Base-by-base conservation (phyloP, 2,329 filamentous ascomycete species). In the Sarocladium brachiariae region DNA sequence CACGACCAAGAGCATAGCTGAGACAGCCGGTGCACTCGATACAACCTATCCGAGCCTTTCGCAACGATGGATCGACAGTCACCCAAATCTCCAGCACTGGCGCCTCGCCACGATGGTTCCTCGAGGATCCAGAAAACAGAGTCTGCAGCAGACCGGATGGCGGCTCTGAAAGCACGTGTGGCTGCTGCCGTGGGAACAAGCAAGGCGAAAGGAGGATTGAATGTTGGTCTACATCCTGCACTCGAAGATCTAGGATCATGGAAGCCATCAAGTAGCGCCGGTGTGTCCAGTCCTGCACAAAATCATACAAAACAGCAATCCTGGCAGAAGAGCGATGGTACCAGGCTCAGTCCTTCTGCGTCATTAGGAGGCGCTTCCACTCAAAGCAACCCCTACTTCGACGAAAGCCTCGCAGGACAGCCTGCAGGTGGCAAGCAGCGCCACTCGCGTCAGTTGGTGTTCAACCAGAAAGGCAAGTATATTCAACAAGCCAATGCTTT, bases 381-480 rank as follows among this genome's bases (percentile, higher is more conserved):
- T n/a, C 48, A 54, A 49, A 54, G 50, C 56, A 95, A 96, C 57
- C 90, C 91, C 0, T 96, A 96, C 65, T 91, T 86, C 57, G 89
- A 95, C 60, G 76, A 85, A 7, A 84, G 72, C 56, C 67, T 83
- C 11, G 77, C 79, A n/a, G 71, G 76, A 4, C 81, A 85, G 75
- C 76, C 56, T 71, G 73, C 50, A 62, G 55, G 74, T 66, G 61
- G 64, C 27, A 87, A 85, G 59, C 74, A 78, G 33, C 79, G 90
- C 48, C 77, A 87, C 55, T 80, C 89, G 10, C 83, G 88, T 53
- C 83, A 88, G 56, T 76, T 99, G 16, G 72, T 89, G 11, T 97
- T 99, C 74, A 96, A 96, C 60, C 84, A 91, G 59, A 95, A 95
- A 66, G 93, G 93, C 50, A 97, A 97, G 76, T 97, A 96, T 63